Conservation (phyloP, 2,329 filamentous ascomycete species). For the Penicillium sp. region DNA sequence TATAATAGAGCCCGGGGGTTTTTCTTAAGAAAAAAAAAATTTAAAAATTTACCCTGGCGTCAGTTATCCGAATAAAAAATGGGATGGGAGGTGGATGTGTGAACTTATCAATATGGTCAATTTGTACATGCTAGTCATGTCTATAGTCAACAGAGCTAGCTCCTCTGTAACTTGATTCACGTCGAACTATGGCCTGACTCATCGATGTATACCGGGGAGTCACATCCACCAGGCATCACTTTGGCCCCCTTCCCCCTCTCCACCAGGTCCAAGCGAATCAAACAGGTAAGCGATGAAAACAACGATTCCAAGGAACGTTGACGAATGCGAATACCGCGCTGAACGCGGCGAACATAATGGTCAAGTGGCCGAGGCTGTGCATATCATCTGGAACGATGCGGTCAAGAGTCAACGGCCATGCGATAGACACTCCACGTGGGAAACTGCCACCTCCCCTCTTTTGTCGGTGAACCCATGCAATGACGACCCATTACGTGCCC, state of each 20-base stretch:
- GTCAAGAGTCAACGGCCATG: conserved; percentile 10
- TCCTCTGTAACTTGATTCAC: neutral
- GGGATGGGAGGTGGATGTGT: neutral
- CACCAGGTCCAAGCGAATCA: neutral
- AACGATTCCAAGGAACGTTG: neutral
- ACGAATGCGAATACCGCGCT: conserved; percentile 9
- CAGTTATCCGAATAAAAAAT: neutral
- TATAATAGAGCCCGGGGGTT: neutral
- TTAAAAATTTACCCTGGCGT: neutral
- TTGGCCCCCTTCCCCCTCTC: neutral
- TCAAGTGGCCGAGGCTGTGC: neutral
- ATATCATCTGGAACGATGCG: neutral
- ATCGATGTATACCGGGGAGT: neutral
- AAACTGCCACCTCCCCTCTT: conserved; percentile 6
- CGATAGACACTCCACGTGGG: conserved; percentile 15
- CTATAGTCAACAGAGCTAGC: neutral
- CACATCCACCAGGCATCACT: neutral
- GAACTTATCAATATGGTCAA: neutral
- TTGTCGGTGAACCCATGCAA: neutral
- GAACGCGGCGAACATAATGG: conserved; percentile 3
- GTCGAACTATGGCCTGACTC: neutral
- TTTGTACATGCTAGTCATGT: neutral
- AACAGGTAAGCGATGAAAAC: neutral
- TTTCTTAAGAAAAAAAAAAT: too few species aligned
- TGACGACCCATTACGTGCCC: neutral